Evolutionary conservation across 2,329 filamentous ascomycete genomes (phyloP).

Genomic region (Nemania sp.): DNA sequence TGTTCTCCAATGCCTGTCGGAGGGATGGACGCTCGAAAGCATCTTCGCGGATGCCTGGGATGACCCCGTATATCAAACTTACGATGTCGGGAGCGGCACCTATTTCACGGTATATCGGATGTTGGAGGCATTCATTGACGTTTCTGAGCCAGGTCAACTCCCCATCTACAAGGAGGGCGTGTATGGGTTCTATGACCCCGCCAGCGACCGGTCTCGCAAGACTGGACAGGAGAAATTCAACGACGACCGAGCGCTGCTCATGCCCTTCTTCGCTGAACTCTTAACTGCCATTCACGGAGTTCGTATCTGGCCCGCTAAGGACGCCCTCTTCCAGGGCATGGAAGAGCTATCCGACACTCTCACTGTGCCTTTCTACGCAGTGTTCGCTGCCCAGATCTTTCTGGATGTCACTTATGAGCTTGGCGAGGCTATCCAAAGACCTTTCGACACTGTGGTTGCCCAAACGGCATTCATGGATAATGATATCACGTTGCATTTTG

Average conservation of each 20-base stretch:
- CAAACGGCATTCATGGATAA: constrained; percentile 28
- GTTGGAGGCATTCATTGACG: constrained; percentile 24
- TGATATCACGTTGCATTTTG: constrained; percentile 37
- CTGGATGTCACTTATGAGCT: constrained; percentile 48
- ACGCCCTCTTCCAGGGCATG: constrained; percentile 46
- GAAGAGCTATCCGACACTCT: constrained; percentile 38
- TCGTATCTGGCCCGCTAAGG: constrained; percentile 39
- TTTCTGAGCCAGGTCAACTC: constrained; percentile 15
- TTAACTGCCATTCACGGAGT: constrained; percentile 30
- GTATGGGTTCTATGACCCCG: constrained; percentile 37
- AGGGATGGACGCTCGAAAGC: no score
- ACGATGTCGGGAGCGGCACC: no score
- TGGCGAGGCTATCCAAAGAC: constrained; percentile 19
- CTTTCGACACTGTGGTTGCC: constrained; percentile 19
- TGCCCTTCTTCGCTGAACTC: constrained; percentile 43
- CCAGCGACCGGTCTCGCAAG: constrained; percentile 33
- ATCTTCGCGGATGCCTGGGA: constrained; percentile 36
- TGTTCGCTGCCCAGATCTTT: constrained; percentile 48
- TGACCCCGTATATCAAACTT: no score
- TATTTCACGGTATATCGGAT: constrained; percentile 30
- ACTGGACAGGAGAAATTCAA: constrained; percentile 39
- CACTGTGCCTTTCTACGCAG: constrained; percentile 42
- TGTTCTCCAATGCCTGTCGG: no score
- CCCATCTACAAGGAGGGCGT: constrained; percentile 35
- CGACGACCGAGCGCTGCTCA: constrained; percentile 44